Percentiles rank a stretch among this genome's conserved stretches.
phyloP scores from a whole-genome alignment of 2,329 filamentous ascomycete genomes.

The Penicillium sp. region DNA sequence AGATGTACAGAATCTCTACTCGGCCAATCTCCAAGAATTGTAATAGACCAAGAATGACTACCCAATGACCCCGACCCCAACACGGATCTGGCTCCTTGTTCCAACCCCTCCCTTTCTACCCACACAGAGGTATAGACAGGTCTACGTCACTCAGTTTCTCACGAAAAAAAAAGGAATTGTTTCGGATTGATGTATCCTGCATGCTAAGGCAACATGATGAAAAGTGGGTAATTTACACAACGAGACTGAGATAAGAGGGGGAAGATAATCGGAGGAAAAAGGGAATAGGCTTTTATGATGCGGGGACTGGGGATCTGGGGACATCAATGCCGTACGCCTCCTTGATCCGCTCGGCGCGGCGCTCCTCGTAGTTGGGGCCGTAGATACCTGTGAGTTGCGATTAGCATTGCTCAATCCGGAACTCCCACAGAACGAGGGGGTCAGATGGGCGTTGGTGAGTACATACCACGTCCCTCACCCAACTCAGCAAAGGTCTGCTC shows the following conservation, averaged over 20 bases:
- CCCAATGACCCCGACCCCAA: background rate
- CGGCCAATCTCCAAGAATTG: background rate
- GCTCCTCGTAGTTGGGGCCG: constrained; percentile 81
- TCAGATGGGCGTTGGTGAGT: constrained; percentile 7
- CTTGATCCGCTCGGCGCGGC: constrained; percentile 79
- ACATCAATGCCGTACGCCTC: constrained; percentile 89
- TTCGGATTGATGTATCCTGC: constrained; percentile 30
- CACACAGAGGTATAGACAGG: background rate
- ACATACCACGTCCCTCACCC: constrained; percentile 83
- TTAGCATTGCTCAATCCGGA: constrained; percentile 24
- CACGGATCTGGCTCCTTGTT: background rate
- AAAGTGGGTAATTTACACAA: constrained; percentile 40
- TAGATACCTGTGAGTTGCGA: constrained; percentile 67
- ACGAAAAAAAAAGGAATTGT: constrained; percentile 29
- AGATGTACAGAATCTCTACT: background rate
- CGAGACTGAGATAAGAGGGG: constrained; percentile 28
- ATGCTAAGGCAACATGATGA: constrained; percentile 34
- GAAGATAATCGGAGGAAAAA: constrained; percentile 30
- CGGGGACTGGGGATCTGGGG: constrained; percentile 61
- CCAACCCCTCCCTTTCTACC: background rate
- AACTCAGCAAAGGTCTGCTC: constrained; percentile 81
- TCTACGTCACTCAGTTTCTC: constrained; percentile 18
- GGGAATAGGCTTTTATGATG: constrained; percentile 43
- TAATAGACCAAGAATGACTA: background rate
- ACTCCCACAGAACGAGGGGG: background rate